Conservation (phyloP, 192 early-diverging fungal genomes). For the Backusella circina region DNA sequence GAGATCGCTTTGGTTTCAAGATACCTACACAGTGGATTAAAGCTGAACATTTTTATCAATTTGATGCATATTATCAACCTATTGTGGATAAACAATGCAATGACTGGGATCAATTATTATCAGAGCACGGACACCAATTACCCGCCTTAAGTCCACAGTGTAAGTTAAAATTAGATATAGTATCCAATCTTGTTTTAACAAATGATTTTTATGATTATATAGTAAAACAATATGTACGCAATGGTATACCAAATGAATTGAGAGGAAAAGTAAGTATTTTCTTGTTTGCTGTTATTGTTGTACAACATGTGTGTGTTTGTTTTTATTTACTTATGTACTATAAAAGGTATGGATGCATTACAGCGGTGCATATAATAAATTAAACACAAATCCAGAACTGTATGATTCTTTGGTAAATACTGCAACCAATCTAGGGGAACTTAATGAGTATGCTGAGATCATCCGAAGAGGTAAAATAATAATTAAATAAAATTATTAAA, state of each 20-base stretch:
- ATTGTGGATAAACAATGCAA: conserved; percentile 41
- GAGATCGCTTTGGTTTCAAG: conserved; percentile 58
- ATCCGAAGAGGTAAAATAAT: conserved; percentile 56
- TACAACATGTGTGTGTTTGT: conserved; percentile 6
- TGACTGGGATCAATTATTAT: conserved; percentile 47
- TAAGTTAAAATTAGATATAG: not conserved
- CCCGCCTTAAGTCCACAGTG: not conserved
- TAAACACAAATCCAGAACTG: conserved; percentile 50
- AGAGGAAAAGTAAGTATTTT: conserved; percentile 46
- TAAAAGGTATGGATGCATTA: conserved; percentile 54
- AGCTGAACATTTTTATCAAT: conserved; percentile 39
- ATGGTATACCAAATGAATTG: conserved; percentile 65
- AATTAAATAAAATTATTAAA: not conserved
- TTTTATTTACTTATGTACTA: not conserved
- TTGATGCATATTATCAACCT: conserved; percentile 46
- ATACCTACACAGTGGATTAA: conserved; percentile 48
- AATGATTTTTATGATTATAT: conserved; percentile 27
- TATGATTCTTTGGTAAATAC: conserved; percentile 49
- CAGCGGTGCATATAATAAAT: conserved; percentile 63
- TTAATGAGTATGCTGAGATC: conserved; percentile 63
- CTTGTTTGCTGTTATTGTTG: not conserved
- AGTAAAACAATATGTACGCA: conserved; percentile 68
- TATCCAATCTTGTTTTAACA: not conserved
- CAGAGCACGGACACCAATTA: conserved; percentile 13
- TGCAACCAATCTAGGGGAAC: conserved; percentile 41